phyloP scores from a whole-genome alignment of 106 monocot genomes.

The Acorus gramineus region DNA sequence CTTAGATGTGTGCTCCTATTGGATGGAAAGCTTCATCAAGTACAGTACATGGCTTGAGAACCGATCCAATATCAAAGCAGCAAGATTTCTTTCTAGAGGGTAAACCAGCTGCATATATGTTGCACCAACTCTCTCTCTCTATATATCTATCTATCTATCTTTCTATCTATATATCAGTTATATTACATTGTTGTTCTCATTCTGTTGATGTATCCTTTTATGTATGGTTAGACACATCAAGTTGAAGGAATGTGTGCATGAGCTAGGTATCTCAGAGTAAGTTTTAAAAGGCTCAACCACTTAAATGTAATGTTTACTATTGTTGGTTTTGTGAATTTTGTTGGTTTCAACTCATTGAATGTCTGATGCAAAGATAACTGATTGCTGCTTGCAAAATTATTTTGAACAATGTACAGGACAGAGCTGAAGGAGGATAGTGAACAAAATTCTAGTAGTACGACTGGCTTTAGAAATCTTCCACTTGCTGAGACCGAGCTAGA shows the following conservation, averaged over 20 bases:
- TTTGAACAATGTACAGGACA: constrained; percentile 19
- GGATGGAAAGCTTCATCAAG: constrained; percentile 94
- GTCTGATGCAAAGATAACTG: not conserved
- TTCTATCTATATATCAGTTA: no score
- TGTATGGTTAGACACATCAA: constrained; percentile 52
- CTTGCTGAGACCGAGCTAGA: constrained; percentile 31
- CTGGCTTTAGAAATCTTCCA: constrained; percentile 8
- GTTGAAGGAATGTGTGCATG: constrained; percentile 53
- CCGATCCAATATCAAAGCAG: constrained; percentile 91
- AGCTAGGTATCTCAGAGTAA: constrained; percentile 47
- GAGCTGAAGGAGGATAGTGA: constrained; percentile 13
- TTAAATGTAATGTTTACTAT: constrained; percentile 3
- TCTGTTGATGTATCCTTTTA: not conserved
- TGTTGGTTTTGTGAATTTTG: not conserved
- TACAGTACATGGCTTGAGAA: constrained; percentile 86
- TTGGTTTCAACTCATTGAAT: constrained; percentile 1
- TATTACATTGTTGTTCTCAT: no score
- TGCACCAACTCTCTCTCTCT: no score
- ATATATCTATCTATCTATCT: no score
- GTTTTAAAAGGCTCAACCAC: constrained; percentile 7
- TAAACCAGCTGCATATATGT: constrained; percentile 10
- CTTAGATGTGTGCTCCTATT: constrained; percentile 82
- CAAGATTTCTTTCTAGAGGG: constrained; percentile 86
- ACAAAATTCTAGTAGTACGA: constrained; percentile 7
- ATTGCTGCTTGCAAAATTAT: not conserved